Evolutionary conservation across 768 basidiomycete genomes (phyloP), one percentile per base, ranked within the genome.

Genomic region (Flagelloscypha sp.): DNA sequence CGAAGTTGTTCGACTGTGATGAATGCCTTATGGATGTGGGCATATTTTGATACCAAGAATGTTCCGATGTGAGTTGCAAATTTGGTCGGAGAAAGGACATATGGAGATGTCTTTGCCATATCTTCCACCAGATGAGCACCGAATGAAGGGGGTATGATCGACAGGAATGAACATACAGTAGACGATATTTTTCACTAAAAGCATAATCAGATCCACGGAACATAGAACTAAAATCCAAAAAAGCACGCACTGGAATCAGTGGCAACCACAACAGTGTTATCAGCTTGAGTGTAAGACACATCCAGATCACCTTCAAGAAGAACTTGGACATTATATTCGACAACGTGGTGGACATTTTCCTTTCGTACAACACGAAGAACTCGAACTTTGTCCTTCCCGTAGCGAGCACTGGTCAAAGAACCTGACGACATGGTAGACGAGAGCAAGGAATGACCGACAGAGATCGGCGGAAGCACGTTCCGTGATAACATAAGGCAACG

Each of bases 331-430:
- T 78, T 82, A 61, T 93, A 93, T 56, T 94, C 90, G 19, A 82
- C 85, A 7, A 92, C 58, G 22, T 79, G 66, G 48, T 92, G 84
- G 60, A 72, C 68, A 7, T 63, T 59, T 4, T 63, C 73, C 32
- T 76, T 71, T 7, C 89, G 70, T 15, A 93, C 87, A 37, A 94
- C 71, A 20, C 93, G 76, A 44, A 88, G 73, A 27, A 98, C 83
- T 16, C 89, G 74, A 11, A 98, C 74, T 44, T 82, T 79, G 58
- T 88, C 82, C 62, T 97, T 97, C 8, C 92, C 92, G 48, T 92
- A 88, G 17, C 76, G 74, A 1, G 85, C 80, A 13, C 55, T 48
- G 3, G 61, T 53, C 37, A 76, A 34, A 33, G 33, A 41, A n/a
- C n/a, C n/a, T n/a, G n/a, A n/a, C n/a, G n/a, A n/a, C n/a, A n/a